A percentile compares a stretch with the other conserved stretches of the same genome.
These are phyloP conservation scores for Pyropia haitanensis DNA, from an alignment of 23 red algal species.

Conservation along the genomic window DNA sequence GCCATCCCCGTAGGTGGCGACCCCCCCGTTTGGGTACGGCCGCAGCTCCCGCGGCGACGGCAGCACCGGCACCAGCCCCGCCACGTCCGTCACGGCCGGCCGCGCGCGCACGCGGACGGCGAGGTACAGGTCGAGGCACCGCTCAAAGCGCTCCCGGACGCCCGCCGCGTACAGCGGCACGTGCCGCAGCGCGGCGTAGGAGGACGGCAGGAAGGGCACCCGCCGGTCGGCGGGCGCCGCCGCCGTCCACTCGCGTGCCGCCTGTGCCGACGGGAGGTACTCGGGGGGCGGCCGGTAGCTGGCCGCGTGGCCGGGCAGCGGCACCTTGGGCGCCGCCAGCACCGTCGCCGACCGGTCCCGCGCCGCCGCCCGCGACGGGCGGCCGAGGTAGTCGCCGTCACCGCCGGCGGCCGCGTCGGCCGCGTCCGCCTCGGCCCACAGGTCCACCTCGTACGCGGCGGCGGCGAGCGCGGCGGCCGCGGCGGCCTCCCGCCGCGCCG, in stretches of 20 bases:
- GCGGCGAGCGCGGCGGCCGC: constrained; percentile 9
- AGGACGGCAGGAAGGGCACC: constrained; percentile 43
- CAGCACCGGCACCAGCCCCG: constrained; percentile 59
- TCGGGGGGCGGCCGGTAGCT: constrained; percentile 89
- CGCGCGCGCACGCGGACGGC: constrained; percentile 42
- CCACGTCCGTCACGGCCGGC: constrained; percentile 40
- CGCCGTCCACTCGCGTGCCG: constrained; percentile 27
- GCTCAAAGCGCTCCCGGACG: constrained; percentile 81
- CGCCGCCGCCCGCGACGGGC: constrained; percentile 27
- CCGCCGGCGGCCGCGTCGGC: constrained; percentile 16
- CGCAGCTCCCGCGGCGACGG: constrained; percentile 60
- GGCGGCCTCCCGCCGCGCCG: constrained; percentile 12
- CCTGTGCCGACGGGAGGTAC: constrained; percentile 51
- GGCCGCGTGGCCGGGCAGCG: constrained; percentile 69
- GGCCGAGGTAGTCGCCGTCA: too few relatives aligned
- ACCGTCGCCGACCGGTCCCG: constrained; percentile 31
- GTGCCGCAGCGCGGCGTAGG: constrained; percentile 56
- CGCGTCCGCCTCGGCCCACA: constrained; percentile 49
- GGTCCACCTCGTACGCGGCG: constrained; percentile 53
- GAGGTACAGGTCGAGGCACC: constrained; percentile 90
- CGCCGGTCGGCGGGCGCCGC: constrained; percentile 48
- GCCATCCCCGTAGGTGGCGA: constrained; percentile 24
- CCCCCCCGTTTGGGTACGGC: constrained; percentile 63
- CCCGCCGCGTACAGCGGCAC: constrained; percentile 67
- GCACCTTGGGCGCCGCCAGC: constrained; percentile 64